Evolutionary conservation across 2,329 filamentous ascomycete species (phyloP).

Genomic region (Xylaria sp.): DNA sequence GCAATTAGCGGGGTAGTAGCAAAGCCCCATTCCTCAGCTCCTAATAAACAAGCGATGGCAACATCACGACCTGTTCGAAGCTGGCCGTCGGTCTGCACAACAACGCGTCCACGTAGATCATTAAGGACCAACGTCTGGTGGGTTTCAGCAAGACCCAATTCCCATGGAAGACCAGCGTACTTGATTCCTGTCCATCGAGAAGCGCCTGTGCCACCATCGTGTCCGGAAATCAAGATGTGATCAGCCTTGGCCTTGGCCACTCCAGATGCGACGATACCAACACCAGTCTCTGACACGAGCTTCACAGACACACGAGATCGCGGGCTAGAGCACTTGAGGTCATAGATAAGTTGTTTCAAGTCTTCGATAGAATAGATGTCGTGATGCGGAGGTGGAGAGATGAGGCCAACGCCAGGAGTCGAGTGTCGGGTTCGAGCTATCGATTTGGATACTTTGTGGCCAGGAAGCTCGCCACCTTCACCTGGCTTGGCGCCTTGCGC

Average conservation of each 20-base stretch:
- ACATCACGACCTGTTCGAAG: constrained; percentile 92
- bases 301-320: constrained; percentile 94
- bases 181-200: constrained; percentile 99
- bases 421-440: constrained; percentile 96
- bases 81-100: constrained; percentile 96
- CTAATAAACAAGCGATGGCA: constrained; percentile 91
- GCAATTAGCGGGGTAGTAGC: constrained; percentile 94
- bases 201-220: constrained; percentile 96
- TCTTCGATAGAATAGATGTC: constrained; percentile 99
- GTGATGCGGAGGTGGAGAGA: constrained; percentile 95
- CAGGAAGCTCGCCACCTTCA: constrained; percentile 95
- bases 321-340: constrained; percentile 95
- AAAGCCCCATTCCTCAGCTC: constrained; percentile 98
- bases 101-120: constrained; percentile 92
- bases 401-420: constrained; percentile 93
- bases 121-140: constrained; percentile 97
- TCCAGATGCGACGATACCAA: constrained; percentile 96
- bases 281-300: constrained; percentile 96
- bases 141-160: constrained; percentile 94
- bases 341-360: constrained; percentile 96
- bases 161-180: constrained; percentile 96
- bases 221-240: constrained; percentile 95
- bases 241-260: constrained; percentile 98
- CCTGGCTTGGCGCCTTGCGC: constrained; percentile 97
- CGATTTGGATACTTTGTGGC: constrained; percentile 94